Evolutionary conservation across 305 asterid species (phyloP).

Genomic region (Solanum hybrid): DNA sequence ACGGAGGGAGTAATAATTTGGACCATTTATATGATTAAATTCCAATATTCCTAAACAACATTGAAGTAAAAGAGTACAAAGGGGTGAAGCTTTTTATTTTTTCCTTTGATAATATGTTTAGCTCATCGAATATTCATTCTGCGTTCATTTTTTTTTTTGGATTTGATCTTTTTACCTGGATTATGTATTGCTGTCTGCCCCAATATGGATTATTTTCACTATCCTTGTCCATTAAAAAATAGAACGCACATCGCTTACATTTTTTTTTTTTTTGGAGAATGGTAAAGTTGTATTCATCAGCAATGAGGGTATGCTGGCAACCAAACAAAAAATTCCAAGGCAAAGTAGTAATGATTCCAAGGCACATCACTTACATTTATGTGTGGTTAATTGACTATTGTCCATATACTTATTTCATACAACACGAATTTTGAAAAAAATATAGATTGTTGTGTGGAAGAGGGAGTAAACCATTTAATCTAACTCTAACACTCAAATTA

Average conservation of each 20-base stretch:
- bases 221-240: background rate
- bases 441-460: background rate
- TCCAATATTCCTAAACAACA: background rate
- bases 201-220: background rate
- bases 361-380: background rate
- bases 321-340: background rate
- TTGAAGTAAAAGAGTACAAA: background rate
- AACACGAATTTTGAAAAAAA: background rate
- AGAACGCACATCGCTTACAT: background rate
- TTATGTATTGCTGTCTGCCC: background rate
- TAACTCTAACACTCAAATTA: background rate
- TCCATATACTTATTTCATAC: background rate
- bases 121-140: background rate
- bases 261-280: background rate
- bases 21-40: background rate
- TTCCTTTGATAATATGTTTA: background rate
- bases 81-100: background rate
- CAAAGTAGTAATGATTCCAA: background rate
- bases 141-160: background rate
- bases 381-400: background rate
- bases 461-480: background rate
- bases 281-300: background rate
- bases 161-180: background rate
- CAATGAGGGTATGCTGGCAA: background rate
- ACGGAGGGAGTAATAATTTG: background rate